phyloP scores from a whole-genome alignment of 495 filamentous ascomycete genomes.

The Lasiosphaeria miniovina region DNA sequence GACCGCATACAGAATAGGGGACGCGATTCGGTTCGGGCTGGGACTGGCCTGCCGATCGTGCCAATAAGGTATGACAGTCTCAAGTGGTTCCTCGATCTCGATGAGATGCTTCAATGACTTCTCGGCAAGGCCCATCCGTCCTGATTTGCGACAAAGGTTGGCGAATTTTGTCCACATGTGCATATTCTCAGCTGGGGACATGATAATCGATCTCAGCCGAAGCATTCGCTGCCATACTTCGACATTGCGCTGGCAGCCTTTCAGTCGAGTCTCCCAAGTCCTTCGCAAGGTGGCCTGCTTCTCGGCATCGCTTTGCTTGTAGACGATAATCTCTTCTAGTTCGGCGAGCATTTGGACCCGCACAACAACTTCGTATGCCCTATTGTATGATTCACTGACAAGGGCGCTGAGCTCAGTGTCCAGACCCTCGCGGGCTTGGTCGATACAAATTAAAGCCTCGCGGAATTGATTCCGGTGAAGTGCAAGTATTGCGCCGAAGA shows the following conservation, averaged over 20 bases:
- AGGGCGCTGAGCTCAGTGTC: slow-evolving; percentile 94
- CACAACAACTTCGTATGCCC: slow-evolving; percentile 93
- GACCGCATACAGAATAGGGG: slow-evolving; percentile 84
- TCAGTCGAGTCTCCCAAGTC: slow-evolving; percentile 93
- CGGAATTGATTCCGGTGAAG: slow-evolving; percentile 94
- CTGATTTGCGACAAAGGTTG: slow-evolving; percentile 93
- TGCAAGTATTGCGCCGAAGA: slow-evolving; percentile 92
- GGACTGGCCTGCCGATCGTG: slow-evolving; percentile 41
- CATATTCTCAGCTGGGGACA: slow-evolving; percentile 85
- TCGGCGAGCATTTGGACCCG: slow-evolving; percentile 98
- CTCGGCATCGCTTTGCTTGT: slow-evolving; percentile 86
- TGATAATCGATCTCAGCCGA: slow-evolving; percentile 88
- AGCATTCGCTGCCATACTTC: slow-evolving; percentile 99
- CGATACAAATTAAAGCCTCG: slow-evolving; percentile 78
- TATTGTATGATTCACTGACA: slow-evolving; percentile 92
- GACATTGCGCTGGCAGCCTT: slow-evolving; percentile 93
- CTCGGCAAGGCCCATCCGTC: slow-evolving; percentile 91
- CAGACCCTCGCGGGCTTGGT: slow-evolving; percentile 86
- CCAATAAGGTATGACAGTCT: slow-evolving; percentile 56
- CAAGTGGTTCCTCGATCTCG: slow-evolving; percentile 60
- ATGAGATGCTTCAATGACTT: slow-evolving; percentile 79
- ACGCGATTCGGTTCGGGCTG: slow-evolving; percentile 48
- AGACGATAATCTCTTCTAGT: slow-evolving; percentile 94
- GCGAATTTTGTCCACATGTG: slow-evolving; percentile 99
- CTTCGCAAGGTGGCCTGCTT: slow-evolving; percentile 86